Percentiles rank a stretch among this genome's conserved stretches.
Evolutionary conservation across 164 flowering plant species (phyloP).

Genomic region (Stephania cephalantha): DNA sequence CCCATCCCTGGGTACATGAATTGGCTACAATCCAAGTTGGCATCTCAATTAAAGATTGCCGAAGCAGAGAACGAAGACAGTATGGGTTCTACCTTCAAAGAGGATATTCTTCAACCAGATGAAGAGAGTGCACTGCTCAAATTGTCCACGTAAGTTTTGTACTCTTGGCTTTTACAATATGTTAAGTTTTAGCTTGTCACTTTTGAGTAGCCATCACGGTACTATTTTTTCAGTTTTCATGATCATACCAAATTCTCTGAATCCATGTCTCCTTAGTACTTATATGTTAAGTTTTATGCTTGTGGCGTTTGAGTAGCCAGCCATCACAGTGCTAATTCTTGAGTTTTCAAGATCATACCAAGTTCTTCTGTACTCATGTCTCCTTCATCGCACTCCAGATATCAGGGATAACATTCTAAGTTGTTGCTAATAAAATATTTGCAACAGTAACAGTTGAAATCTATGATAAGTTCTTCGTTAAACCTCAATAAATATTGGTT

Average conservation of each 20-base stretch:
- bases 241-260: not conserved
- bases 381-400: not conserved
- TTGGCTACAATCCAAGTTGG: conserved; percentile 86
- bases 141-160: conserved; percentile 41
- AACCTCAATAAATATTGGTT: not conserved
- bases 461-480: not conserved
- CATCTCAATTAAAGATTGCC: conserved; percentile 61
- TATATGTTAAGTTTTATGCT: not conserved
- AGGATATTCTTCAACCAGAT: conserved; percentile 64
- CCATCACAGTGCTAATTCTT: not conserved
- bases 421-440: not conserved
- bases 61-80: conserved; percentile 28
- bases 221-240: not conserved
- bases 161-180: not conserved
- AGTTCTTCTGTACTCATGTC: not conserved
- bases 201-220: no score
- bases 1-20: conserved; percentile 89
- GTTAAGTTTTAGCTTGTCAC: not conserved
- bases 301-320: no score
- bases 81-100: conserved; percentile 51
- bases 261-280: not conserved
- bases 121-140: conserved; percentile 65
- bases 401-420: not conserved
- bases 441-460: not conserved
- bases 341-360: not conserved